Percentiles rank a stretch among this genome's conserved stretches.
Conservation (phyloP, 108 stramenopile species). For the Asterionellopsis glacialis region DNA sequence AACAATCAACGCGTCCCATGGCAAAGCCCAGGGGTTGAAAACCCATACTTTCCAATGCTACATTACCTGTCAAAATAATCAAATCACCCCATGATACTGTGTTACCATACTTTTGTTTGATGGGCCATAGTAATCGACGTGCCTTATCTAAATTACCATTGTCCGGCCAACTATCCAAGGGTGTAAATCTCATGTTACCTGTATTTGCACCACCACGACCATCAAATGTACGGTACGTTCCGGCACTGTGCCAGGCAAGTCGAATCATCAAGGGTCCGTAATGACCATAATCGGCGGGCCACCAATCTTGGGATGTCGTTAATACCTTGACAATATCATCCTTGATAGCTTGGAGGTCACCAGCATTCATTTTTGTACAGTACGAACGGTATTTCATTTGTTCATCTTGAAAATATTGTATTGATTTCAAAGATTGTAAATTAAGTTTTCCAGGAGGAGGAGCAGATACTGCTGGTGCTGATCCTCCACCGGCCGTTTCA, state of each 20-base stretch:
- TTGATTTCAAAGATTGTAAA: too few relatives aligned
- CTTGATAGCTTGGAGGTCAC: constrained; percentile 44
- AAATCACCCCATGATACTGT: constrained; percentile 68
- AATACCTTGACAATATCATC: constrained; percentile 41
- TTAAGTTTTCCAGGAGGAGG: too few relatives aligned
- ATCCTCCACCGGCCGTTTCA: too few relatives aligned
- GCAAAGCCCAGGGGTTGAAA: constrained; percentile 62
- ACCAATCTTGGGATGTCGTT: constrained; percentile 47
- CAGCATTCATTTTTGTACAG: constrained; percentile 19
- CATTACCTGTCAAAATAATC: constrained; percentile 79
- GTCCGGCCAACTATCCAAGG: constrained; percentile 78
- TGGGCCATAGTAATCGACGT: constrained; percentile 61
- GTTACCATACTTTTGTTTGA: constrained; percentile 69
- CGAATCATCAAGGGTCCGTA: constrained; percentile 75
- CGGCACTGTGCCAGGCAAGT: constrained; percentile 61
- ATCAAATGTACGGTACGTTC: constrained; percentile 66
- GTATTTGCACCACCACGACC: constrained; percentile 67
- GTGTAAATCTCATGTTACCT: constrained; percentile 62
- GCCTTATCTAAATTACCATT: constrained; percentile 79
- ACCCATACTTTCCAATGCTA: constrained; percentile 70
- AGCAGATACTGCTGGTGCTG: too few relatives aligned
- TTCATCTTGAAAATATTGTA: too few relatives aligned
- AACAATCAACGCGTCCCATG: constrained; percentile 52
- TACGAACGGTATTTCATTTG: too few relatives aligned
- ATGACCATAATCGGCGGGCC: constrained; percentile 75